Evolutionary conservation across 352 stramenopile species (phyloP), one percentile per base, ranked within the genome.

Genomic region (Thalassiosira sp.): DNA sequence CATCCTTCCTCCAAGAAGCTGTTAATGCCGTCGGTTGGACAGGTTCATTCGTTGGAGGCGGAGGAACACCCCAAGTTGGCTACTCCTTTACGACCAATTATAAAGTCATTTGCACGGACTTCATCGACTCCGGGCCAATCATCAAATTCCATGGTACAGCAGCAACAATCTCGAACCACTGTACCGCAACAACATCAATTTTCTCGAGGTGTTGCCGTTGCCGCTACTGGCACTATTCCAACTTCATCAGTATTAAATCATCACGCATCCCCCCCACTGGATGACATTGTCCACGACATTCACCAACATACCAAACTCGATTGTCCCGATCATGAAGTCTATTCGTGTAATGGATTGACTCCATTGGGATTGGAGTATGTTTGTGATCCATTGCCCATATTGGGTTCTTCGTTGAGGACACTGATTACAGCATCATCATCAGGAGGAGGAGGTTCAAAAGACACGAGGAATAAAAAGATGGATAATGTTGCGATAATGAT

Each of bases 361-460:
- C 75, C 75, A 2, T 53, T 83, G 22, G 75, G 75, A 25, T 59
- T 83, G 22, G 75, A 83, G 40, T 83, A 79, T 46, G 62, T 83
- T 49, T 72, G 57, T 45, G 68, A 79, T 72, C 75, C 75, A 5
- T 51, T 83, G 3, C 68, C 68, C 6, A 53, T 79, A 13, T 66
- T 82, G n/a, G 59, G 72, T 1, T 52, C 28, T 11, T 42, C 43
- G 18, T 59, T 72, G 51, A 49, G 72, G 28, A 60, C 43, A 5
- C 28, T 57, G 18, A 27, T 62, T 8, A 24, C 18, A 3, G 13
- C 2, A 10, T 56, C 46, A 25, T 28, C 46, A 13, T 56, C 20
- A n/a, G n/a, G n/a, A n/a, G n/a, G n/a, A n/a, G n/a, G n/a, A 13
- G 25, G 22, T 15, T 60, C 24, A 10, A 46, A 62, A 22, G 25